Conservation (phyloP, 495 filamentous ascomycete genomes). For the Cryomyces minteri region DNA sequence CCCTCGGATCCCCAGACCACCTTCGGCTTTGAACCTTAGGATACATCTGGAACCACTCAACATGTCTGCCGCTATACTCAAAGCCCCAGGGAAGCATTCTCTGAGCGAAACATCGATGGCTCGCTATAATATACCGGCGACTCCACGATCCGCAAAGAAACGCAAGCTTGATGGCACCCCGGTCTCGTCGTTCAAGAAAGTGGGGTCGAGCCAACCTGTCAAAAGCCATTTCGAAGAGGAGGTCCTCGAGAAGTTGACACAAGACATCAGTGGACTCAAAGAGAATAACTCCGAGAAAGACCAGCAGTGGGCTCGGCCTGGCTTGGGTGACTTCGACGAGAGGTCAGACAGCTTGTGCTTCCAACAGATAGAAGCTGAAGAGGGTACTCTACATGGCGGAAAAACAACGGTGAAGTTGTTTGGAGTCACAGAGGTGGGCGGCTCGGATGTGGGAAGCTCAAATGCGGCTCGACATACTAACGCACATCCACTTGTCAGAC, state of each 20-base stretch:
- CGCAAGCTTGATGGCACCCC: slow-evolving; percentile 51
- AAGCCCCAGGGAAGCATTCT: slow-evolving; percentile 36
- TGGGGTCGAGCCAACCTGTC: slow-evolving; percentile 53
- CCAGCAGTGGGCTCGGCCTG: slow-evolving; percentile 80
- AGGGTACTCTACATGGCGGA: slow-evolving; percentile 57
- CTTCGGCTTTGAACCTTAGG: no score
- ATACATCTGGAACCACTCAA: no score
- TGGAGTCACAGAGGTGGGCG: slow-evolving; percentile 75
- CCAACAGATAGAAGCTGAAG: slow-evolving; percentile 91
- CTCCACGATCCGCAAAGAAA: slow-evolving; percentile 48
- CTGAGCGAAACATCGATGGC: slow-evolving; percentile 38
- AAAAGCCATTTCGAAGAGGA: slow-evolving; percentile 90
- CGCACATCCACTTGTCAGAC: slow-evolving; percentile 18
- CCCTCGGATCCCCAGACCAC: no score
- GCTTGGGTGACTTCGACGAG: slow-evolving; percentile 54
- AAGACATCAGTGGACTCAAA: slow-evolving; percentile 74
- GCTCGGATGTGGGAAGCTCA: not conserved
- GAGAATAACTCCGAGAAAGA: slow-evolving; percentile 77
- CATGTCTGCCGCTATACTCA: slow-evolving; percentile 33
- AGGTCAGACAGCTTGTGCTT: slow-evolving; percentile 57
- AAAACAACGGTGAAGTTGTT: slow-evolving; percentile 71
- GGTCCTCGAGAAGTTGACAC: slow-evolving; percentile 82
- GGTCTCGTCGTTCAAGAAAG: slow-evolving; percentile 33
- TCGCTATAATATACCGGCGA: slow-evolving; percentile 25
- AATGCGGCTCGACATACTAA: slow-evolving; percentile 1